Conservation (phyloP, 371 early-diverging fungal genomes). For the Mortierella sp. region DNA sequence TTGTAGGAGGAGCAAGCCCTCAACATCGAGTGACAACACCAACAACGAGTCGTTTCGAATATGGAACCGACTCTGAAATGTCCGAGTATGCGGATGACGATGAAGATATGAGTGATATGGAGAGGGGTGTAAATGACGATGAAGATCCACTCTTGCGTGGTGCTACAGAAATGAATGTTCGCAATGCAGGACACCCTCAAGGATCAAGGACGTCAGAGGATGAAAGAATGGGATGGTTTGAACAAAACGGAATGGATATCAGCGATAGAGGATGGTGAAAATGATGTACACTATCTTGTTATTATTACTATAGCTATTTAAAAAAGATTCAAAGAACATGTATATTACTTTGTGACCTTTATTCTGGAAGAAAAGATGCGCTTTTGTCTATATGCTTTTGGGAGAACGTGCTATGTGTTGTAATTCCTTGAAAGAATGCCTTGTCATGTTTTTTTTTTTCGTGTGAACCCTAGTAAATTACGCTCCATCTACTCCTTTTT, state of each 20-base stretch:
- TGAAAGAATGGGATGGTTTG: conserved; percentile 36
- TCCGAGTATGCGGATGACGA: conserved; percentile 35
- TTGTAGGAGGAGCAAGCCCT: conserved; percentile 16
- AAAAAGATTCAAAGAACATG: neutral
- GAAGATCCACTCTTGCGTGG: conserved; percentile 1
- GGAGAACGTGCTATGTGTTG: neutral
- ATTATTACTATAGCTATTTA: conserved; percentile 18
- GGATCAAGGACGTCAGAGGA: conserved; percentile 10
- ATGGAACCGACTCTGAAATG: conserved; percentile 28
- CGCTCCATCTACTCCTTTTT: conserved; percentile 23
- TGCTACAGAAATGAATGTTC: conserved; percentile 18
- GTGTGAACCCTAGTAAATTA: neutral
- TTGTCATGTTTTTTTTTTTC: neutral
- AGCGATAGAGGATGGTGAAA: conserved; percentile 23
- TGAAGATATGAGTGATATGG: conserved; percentile 43
- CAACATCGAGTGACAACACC: conserved; percentile 2
- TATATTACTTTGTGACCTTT: conserved; percentile 1
- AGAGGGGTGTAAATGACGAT: conserved; percentile 28
- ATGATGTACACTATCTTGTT: neutral
- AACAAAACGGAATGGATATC: conserved; percentile 35
- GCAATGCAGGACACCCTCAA: conserved; percentile 1
- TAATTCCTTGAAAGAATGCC: neutral
- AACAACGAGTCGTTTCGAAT: conserved; percentile 6
- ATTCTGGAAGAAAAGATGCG: neutral
- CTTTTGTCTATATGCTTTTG: neutral